These are phyloP conservation scores for Phaeophleospora eucalypticola DNA, from an alignment of 2,329 filamentous ascomycete genomes.

Conservation along the genomic window DNA sequence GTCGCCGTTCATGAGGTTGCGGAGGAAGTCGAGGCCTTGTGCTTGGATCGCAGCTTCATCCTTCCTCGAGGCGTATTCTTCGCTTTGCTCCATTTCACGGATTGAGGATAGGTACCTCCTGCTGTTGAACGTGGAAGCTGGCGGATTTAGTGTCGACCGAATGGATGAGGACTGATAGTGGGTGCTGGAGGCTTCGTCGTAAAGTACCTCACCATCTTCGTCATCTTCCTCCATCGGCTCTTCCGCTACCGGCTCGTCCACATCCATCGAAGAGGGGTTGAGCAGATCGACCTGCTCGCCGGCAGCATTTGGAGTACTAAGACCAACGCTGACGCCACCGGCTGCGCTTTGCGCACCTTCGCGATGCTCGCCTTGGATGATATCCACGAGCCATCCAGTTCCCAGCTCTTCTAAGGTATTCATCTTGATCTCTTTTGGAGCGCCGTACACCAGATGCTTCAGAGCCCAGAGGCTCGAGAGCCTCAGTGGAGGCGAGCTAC, in stretches of 20 bases:
- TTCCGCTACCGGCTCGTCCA: slow-evolving; percentile 30
- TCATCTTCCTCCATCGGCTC: slow-evolving; percentile 30
- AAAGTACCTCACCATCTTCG: slow-evolving; percentile 44
- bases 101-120: slow-evolving; percentile 28
- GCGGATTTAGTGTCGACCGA: slow-evolving; percentile 31
- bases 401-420: slow-evolving; percentile 72
- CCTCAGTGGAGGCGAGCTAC: slow-evolving; percentile 70
- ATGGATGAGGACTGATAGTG: slow-evolving; percentile 34
- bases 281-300: slow-evolving; percentile 58
- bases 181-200: slow-evolving; percentile 36
- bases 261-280: slow-evolving; percentile 44
- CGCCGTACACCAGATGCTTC: slow-evolving; percentile 78
- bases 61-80: slow-evolving; percentile 62
- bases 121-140: slow-evolving; percentile 23
- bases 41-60: slow-evolving; percentile 86
- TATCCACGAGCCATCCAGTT: slow-evolving; percentile 72
- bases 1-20: slow-evolving; percentile 75
- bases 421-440: slow-evolving; percentile 68
- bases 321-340: slow-evolving; percentile 37
- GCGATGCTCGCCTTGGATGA: slow-evolving; percentile 60
- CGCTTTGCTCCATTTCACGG: slow-evolving; percentile 54
- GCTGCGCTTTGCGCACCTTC: slow-evolving; percentile 35
- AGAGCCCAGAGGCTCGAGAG: slow-evolving; percentile 89
- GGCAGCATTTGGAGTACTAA: slow-evolving; percentile 52
- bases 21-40: slow-evolving; percentile 81